These are phyloP conservation scores for Syzygium syzygioides DNA, from an alignment of 441 rosid genomes.

Conservation along the genomic window DNA sequence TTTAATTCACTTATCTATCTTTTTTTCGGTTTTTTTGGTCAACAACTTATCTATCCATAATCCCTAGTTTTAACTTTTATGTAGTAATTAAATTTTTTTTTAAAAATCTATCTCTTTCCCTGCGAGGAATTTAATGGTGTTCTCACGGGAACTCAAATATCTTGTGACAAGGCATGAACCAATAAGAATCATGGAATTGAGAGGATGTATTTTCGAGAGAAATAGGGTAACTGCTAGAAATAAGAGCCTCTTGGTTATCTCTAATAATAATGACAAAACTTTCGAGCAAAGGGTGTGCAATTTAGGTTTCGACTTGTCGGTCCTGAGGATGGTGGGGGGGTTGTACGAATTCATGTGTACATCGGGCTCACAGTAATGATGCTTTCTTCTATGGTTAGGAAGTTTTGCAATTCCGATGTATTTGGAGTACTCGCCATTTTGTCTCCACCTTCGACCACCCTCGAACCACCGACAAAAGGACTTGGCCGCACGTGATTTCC, in stretches of 20 bases:
- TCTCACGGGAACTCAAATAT: not conserved
- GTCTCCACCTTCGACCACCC: not conserved
- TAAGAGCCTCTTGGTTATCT: rapidly evolving
- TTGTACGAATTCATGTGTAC: not conserved
- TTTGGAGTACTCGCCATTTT: not conserved
- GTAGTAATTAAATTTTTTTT: not conserved
- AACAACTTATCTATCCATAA: not conserved
- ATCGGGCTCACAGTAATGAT: not conserved
- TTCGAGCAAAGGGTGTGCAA: not conserved
- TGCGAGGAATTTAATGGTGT: no score
- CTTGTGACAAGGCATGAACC: not conserved
- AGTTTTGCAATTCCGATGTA: not conserved
- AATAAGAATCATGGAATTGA: not conserved
- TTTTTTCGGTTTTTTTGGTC: no score
- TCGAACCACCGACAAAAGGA: not conserved
- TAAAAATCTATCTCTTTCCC: no score
- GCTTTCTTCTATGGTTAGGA: not conserved
- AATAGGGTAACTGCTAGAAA: rapidly evolving
- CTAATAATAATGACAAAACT: not conserved
- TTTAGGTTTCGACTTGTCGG: not conserved
- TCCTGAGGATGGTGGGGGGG: not conserved
- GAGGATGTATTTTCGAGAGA: not conserved
- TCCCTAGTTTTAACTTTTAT: not conserved
- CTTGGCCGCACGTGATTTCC: not conserved
- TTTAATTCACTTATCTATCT: not conserved